Percentiles rank a stretch among this genome's conserved stretches.
Evolutionary conservation across 2,329 filamentous ascomycete species (phyloP).

Genomic region (Raffaelea ambrosiae): DNA sequence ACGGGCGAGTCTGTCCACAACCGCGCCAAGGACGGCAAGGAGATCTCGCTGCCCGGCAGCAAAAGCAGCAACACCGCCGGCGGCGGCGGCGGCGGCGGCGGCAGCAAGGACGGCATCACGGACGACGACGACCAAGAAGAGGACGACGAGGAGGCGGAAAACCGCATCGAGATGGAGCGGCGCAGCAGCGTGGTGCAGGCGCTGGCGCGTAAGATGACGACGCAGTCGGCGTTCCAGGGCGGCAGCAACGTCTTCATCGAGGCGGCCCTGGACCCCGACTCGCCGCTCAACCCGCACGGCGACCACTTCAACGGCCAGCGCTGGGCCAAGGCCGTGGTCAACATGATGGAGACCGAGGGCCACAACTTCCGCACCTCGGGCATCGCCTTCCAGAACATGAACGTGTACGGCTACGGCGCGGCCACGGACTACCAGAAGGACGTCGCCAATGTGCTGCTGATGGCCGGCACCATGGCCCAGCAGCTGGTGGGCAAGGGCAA

Average conservation of each 20-base stretch:
- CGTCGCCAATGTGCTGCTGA: conserved; percentile 53
- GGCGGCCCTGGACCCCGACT: conserved; percentile 26
- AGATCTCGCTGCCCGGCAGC: neutral
- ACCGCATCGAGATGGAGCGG: conserved; percentile 37
- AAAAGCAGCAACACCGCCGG: neutral
- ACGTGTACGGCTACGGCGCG: conserved; percentile 58
- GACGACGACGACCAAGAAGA: conserved; percentile 11
- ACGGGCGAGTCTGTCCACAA: conserved; percentile 18
- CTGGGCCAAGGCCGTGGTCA: conserved; percentile 54
- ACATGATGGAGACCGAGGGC: conserved; percentile 42
- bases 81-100: neutral
- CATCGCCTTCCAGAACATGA: conserved; percentile 58
- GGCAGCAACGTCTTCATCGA: conserved; percentile 39
- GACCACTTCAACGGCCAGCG: conserved; percentile 41
- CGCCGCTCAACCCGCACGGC: conserved; percentile 39
- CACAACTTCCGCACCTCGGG: conserved; percentile 52
- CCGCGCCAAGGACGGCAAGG: conserved; percentile 20
- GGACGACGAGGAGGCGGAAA: conserved; percentile 26
- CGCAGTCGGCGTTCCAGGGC: conserved; percentile 28
- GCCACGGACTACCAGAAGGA: conserved; percentile 65
- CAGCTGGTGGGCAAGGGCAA: conserved; percentile 43
- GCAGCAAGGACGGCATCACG: neutral
- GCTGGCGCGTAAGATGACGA: conserved; percentile 48
- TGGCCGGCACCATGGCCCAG: conserved; percentile 32
- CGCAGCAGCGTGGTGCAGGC: conserved; percentile 44